Conservation (phyloP, 164 flowering plant genomes). For the Kalanchoe fedtschenkoi region DNA sequence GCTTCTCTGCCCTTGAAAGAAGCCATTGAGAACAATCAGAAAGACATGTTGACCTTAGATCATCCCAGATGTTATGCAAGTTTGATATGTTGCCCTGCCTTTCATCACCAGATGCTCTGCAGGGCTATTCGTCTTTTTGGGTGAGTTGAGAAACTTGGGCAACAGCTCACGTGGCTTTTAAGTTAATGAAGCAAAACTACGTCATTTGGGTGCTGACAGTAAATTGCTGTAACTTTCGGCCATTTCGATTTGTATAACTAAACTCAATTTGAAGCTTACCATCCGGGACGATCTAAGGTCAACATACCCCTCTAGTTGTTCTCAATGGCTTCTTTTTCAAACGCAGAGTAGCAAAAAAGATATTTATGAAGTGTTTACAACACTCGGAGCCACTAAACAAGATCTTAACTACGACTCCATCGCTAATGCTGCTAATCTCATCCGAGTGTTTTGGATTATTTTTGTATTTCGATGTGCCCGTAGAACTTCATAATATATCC, state of each 20-base stretch:
- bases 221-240: neutral
- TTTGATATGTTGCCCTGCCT: too few species aligned
- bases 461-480: neutral
- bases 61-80: too few species aligned
- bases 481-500: neutral
- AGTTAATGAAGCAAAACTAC: too few species aligned
- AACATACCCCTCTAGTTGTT: neutral
- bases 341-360: neutral
- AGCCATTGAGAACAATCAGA: neutral
- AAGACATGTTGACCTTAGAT: neutral
- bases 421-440: neutral
- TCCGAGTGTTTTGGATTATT: neutral
- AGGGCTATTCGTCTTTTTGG: too few species aligned
- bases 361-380: neutral
- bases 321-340: neutral
- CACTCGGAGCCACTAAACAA: neutral
- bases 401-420: neutral
- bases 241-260: neutral
- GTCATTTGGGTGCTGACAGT: too few species aligned
- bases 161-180: too few species aligned
- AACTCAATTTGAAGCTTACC: constrained; percentile 1
- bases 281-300: neutral
- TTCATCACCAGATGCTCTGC: too few species aligned
- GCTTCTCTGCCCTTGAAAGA: neutral
- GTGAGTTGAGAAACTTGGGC: too few species aligned